Base-by-base conservation (phyloP, 179 eudicot species). In the Actinidia arguta region DNA sequence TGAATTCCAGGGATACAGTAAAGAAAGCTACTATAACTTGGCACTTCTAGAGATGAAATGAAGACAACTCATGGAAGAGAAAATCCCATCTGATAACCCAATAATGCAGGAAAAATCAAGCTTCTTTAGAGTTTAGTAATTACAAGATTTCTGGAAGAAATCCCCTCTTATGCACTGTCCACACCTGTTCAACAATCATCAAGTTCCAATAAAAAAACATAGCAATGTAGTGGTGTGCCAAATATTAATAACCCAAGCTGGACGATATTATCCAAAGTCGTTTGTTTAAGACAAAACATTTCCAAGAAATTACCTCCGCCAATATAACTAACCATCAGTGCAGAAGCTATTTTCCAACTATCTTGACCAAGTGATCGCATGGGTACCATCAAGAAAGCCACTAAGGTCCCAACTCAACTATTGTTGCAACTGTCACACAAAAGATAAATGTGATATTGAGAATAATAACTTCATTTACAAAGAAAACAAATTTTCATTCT, bases 301-400 rank as follows among this genome's bases (percentile, higher is more conserved):
- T n/a, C 18, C 25, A 31, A 66, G 24, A 62, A 31, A 78, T 71
- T 90, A 94, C 97, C 97, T 86, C 98, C 97, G 70, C 97, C 98
- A 83, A 93, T 94, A 84, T 94, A 93, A 80, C 98, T 91, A 70
- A 95, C 97, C 98, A 94, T 94, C 59, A 94, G 88, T 56, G 95
- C 97, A 83, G 98, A 93, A 58, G 98, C 97, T 84, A 94, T 93
- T 87, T 93, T 94, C 98, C 98, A 94, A 83, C 90, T 87, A 84
- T 94, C 97, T 83, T 85, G 85, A 79, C 95, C 98, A 82, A 94
- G 97, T 39, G 97, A 86, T 64, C 89, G 88, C 98, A 94, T 93
- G 71, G 98, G 98, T 78, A 94, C 97, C 86, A 94, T 47, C 82
- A 84, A 82, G 85, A 89, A 94, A 27, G 98, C 98, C 83, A 92